Conservation (phyloP, 768 basidiomycete genomes). For the Lactifluus volemus region DNA sequence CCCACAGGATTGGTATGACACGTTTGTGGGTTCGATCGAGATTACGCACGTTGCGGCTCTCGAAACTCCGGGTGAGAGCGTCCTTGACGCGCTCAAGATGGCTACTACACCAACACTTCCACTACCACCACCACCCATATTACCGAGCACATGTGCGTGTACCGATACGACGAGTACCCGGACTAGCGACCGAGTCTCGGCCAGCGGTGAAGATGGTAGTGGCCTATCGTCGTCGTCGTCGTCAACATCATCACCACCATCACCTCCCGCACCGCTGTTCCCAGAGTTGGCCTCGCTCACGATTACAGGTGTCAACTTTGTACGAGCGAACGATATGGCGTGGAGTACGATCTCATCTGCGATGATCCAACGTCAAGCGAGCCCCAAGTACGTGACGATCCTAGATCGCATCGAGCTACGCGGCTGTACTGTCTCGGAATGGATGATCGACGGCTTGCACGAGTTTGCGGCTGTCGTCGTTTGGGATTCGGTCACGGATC, state of each 20-base stretch:
- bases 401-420: conserved; percentile 13
- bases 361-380: conserved; percentile 8
- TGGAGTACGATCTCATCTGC: neutral
- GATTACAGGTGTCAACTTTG: conserved; percentile 4
- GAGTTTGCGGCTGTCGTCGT: conserved; percentile 13
- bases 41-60: conserved; percentile 7
- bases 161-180: neutral
- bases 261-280: neutral
- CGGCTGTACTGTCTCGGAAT: conserved; percentile 7
- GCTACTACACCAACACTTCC: too few species aligned
- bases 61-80: conserved; percentile 4
- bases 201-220: too few species aligned
- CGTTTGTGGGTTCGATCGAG: neutral
- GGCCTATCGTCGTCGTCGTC: neutral
- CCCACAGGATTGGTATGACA: conserved; percentile 4
- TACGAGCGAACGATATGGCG: neutral
- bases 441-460: conserved; percentile 1
- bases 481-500: conserved; percentile 13
- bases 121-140: neutral
- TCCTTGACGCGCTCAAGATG: conserved; percentile 3
- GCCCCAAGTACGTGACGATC: conserved; percentile 12
- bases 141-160: neutral
- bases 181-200: neutral
- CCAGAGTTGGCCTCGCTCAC: conserved; percentile 10
- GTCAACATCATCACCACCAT: neutral